Base-by-base conservation (phyloP, 768 basidiomycete genomes). In the Suillus bovinus region DNA sequence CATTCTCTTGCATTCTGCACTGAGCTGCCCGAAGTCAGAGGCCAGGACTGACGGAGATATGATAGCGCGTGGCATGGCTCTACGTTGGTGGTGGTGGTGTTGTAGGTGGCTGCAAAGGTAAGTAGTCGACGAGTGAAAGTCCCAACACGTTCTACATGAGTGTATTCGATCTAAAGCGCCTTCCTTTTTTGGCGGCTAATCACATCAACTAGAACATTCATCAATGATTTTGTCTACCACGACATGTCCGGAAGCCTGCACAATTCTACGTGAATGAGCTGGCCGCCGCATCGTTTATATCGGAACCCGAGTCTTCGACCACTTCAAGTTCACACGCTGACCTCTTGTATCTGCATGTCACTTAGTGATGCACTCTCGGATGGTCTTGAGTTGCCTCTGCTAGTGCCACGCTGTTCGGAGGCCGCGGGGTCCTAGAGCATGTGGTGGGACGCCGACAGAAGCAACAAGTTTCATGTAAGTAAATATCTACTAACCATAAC, bases 41-140 rank as follows among this genome's bases (percentile, higher is more conserved):
- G 97, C 96, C 20, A 99, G 89, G 47, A 99, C 94, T 4, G 96
- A 98, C 24, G 97, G 97, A 11, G 96, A 89, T 75, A 99, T 94
- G 79, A 99, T 98, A 16, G 93, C 87, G 68, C 84, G 86, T 67
- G 88, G 90, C 94, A 96, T 96, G 59, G 61, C 50, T 54, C 59
- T 36, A 31, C 44, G 39, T 54, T 17, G 16, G 27, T 58, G 24
- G 34, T 31, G 61, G 55, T 29, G 59, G 54, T 60, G 63, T 63
- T 42, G 14, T 59, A 59, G 49, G 59, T 59, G 60, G 55, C 49
- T 36, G 31, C 16, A 22, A 20, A 34, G 47, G 42, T 33, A n/a
- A 52, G 57, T 11, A 33, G 9, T 36, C 16, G 55, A 49, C 27
- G 55, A 24, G 49, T 38, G 55, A 47, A 52, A 38, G 57, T 56